phyloP scores from a whole-genome alignment of 2,329 filamentous ascomycete genomes.

The Alternaria gansuensis region DNA sequence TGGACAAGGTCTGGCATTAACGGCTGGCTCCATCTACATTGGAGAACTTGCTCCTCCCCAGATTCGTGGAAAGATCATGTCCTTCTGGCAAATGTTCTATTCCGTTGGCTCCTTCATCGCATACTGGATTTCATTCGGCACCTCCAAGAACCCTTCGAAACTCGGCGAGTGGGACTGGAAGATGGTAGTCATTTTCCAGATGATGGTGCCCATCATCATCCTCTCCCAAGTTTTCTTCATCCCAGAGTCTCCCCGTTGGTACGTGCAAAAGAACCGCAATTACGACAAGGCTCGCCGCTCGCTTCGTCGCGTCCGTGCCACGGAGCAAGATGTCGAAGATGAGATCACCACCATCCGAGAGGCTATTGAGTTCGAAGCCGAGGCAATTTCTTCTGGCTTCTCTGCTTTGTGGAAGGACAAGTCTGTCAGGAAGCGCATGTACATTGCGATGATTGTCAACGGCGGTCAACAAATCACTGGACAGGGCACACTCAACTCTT shows the following conservation, averaged over 20 bases:
- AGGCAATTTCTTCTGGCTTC: conserved; percentile 70
- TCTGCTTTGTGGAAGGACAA: conserved; percentile 74
- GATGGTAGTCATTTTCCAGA: conserved; percentile 76
- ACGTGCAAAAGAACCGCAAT: conserved; percentile 68
- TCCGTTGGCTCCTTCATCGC: conserved; percentile 71
- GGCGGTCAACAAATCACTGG: conserved; percentile 76
- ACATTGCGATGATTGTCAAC: conserved; percentile 72
- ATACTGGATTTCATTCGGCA: conserved; percentile 70
- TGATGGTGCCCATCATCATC: conserved; percentile 71
- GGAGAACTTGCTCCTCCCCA: conserved; percentile 71
- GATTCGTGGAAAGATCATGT: conserved; percentile 73
- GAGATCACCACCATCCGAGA: conserved; percentile 72
- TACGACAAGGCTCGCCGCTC: conserved; percentile 68
- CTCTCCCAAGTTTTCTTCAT: conserved; percentile 67
- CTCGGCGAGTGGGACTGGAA: conserved; percentile 78
- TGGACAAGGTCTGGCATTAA: conserved; percentile 73
- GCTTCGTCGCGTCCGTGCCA: conserved; percentile 69
- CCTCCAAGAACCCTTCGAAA: conserved; percentile 62
- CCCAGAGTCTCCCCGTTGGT: conserved; percentile 74
- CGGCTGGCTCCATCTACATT: conserved; percentile 75
- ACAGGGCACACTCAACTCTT: conserved; percentile 76
- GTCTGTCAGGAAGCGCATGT: conserved; percentile 72
- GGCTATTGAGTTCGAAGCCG: conserved; percentile 75
- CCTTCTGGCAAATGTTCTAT: conserved; percentile 75
- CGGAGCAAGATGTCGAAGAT: conserved; percentile 71